Conservation (phyloP, 1,284 basidiomycete genomes). For the Coniferiporia weirii region DNA sequence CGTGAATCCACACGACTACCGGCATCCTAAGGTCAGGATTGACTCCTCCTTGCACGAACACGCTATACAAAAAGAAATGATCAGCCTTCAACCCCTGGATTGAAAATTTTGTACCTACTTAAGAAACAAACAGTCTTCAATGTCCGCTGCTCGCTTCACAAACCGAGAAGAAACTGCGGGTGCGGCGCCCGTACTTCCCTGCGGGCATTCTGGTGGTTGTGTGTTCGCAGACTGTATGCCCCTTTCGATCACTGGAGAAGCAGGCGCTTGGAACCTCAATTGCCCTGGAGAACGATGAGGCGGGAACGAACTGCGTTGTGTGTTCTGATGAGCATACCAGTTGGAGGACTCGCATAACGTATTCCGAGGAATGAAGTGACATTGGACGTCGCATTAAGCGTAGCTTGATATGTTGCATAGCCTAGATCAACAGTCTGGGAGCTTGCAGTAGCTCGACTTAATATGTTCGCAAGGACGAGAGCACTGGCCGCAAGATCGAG, state of each 20-base stretch:
- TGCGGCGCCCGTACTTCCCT: not conserved
- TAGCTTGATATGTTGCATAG: constrained; percentile 31
- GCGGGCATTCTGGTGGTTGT: not conserved
- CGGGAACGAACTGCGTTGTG: not conserved
- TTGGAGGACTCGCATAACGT: constrained; percentile 30
- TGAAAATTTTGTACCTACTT: constrained; percentile 20
- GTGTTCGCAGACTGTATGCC: not conserved
- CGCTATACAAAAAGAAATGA: constrained; percentile 20
- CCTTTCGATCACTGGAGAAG: constrained; percentile 24
- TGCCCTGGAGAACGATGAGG: constrained; percentile 19
- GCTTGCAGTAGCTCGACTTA: not conserved
- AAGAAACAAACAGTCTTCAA: constrained; percentile 31
- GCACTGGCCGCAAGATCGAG: not conserved
- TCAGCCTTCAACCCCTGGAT: not conserved
- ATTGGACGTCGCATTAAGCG: constrained; percentile 20
- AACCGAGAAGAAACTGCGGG: constrained; percentile 2
- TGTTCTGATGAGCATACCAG: not conserved
- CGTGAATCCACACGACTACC: constrained; percentile 33
- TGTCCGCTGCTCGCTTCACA: constrained; percentile 2
- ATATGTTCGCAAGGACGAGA: not conserved
- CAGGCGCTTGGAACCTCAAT: constrained; percentile 33
- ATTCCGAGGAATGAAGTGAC: constrained; percentile 30
- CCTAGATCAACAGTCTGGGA: constrained; percentile 26
- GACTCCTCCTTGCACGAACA: constrained; percentile 25
- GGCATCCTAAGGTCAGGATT: constrained; percentile 23